Evolutionary conservation across 2,329 filamentous ascomycete species (phyloP).

Genomic region (Xylaria sp.): DNA sequence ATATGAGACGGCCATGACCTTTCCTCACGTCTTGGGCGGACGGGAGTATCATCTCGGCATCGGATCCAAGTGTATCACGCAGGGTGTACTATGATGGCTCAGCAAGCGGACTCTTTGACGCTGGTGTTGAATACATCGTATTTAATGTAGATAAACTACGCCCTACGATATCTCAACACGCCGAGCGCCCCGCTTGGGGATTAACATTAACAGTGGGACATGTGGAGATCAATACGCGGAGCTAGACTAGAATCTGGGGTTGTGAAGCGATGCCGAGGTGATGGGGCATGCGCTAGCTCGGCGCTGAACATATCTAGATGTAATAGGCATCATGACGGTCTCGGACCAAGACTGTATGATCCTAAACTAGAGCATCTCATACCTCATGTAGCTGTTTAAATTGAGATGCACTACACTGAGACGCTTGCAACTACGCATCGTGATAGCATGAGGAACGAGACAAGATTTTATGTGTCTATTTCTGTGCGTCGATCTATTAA

Average conservation of each 20-base stretch:
- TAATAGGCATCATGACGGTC: neutral
- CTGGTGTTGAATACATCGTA: neutral
- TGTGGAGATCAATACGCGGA: neutral
- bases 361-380: neutral
- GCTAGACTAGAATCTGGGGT: neutral
- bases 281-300: neutral
- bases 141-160: neutral
- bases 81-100: neutral
- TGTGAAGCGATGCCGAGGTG: neutral
- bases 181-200: neutral
- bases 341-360: neutral
- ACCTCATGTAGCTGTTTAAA: neutral
- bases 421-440: neutral
- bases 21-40: constrained; percentile 28
- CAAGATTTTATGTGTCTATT: neutral
- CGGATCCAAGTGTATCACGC: constrained; percentile 1
- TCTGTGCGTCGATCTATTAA: neutral
- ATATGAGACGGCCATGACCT: constrained; percentile 47
- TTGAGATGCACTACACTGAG: neutral
- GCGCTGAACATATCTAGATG: neutral
- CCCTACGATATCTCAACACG: neutral
- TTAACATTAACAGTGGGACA: neutral
- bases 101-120: neutral
- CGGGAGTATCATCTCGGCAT: constrained; percentile 26
- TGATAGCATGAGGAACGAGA: neutral